These are phyloP conservation scores for Solanum etuberosum DNA, from an alignment of 257 asterid genomes.

Conservation along the genomic window DNA sequence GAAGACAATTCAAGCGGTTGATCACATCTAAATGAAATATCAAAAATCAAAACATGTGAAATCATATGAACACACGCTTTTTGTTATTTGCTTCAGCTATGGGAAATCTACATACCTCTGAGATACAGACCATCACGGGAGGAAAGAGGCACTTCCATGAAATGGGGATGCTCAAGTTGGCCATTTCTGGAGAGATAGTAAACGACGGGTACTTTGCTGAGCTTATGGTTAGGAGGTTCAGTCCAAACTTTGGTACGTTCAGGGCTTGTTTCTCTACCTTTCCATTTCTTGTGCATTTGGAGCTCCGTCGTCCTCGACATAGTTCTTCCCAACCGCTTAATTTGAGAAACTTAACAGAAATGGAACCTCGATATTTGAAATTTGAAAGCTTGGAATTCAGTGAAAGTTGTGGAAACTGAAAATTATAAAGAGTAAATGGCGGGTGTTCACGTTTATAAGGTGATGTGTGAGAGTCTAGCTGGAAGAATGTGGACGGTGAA, in stretches of 20 bases:
- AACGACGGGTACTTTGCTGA: conserved; percentile 49
- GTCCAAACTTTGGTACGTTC: conserved; percentile 50
- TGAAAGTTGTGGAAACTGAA: background rate
- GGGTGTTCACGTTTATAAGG: background rate
- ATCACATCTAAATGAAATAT: conserved; percentile 41
- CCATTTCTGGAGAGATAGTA: conserved; percentile 67
- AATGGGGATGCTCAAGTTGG: conserved; percentile 93
- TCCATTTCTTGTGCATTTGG: conserved; percentile 18
- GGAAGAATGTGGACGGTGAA: background rate
- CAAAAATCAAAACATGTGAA: background rate
- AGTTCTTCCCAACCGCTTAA: background rate
- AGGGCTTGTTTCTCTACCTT: conserved; percentile 44
- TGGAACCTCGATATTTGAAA: background rate
- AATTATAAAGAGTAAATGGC: background rate
- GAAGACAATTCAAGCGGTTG: conserved; percentile 56
- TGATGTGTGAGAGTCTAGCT: background rate
- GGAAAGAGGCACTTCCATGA: conserved; percentile 82
- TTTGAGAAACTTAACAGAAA: background rate
- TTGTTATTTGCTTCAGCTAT: background rate
- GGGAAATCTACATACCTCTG: conserved; percentile 22
- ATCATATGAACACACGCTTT: background rate
- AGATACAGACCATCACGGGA: conserved; percentile 53
- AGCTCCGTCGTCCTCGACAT: conserved; percentile 33
- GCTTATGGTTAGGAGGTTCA: conserved; percentile 31
- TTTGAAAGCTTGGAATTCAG: background rate